These are phyloP conservation scores for Pseudogymnoascus sp. DNA, from an alignment of 2,329 filamentous ascomycete genomes.

Conservation along the genomic window DNA sequence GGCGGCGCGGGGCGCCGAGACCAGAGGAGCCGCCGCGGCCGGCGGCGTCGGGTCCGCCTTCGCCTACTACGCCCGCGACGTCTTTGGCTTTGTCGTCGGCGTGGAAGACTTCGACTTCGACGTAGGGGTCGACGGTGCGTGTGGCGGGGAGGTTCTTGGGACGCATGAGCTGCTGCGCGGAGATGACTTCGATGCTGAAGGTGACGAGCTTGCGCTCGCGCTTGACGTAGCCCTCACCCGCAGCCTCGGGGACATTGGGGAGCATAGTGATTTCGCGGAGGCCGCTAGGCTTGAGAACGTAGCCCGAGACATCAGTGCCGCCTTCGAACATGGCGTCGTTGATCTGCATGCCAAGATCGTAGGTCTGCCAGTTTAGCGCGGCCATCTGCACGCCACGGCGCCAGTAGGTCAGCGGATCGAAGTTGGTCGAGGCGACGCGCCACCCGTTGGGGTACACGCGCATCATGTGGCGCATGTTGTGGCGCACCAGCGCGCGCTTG, in stretches of 20 bases:
- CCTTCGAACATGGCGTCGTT: constrained; percentile 97
- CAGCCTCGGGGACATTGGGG: constrained; percentile 41
- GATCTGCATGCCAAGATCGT: constrained; percentile 89
- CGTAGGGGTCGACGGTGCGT: constrained; percentile 78
- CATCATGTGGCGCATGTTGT: constrained; percentile 89
- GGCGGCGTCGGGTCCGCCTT: constrained; percentile 54
- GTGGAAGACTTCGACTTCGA: constrained; percentile 91
- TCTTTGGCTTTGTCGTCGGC: constrained; percentile 91
- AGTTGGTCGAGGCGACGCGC: constrained; percentile 82
- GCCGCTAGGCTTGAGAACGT: constrained; percentile 85
- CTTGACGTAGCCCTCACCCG: constrained; percentile 48
- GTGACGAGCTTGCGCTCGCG: constrained; percentile 72
- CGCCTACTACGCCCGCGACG: constrained; percentile 59
- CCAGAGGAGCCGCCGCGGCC: constrained; percentile 55
- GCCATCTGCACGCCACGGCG: constrained; percentile 95
- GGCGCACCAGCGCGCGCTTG: constrained; percentile 71
- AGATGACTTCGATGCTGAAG: constrained; percentile 83
- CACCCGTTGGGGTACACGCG: constrained; percentile 83
- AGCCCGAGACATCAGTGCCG: constrained; percentile 77
- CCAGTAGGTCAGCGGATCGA: constrained; percentile 91
- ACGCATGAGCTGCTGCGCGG: constrained; percentile 87
- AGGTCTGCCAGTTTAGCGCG: constrained; percentile 96
- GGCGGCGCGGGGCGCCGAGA: constrained; percentile 63
- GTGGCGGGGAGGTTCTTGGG: constrained; percentile 63
- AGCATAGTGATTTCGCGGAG: constrained; percentile 63